Base-by-base conservation (phyloP, 116 monocot genomes). In the Iris pallida region DNA sequence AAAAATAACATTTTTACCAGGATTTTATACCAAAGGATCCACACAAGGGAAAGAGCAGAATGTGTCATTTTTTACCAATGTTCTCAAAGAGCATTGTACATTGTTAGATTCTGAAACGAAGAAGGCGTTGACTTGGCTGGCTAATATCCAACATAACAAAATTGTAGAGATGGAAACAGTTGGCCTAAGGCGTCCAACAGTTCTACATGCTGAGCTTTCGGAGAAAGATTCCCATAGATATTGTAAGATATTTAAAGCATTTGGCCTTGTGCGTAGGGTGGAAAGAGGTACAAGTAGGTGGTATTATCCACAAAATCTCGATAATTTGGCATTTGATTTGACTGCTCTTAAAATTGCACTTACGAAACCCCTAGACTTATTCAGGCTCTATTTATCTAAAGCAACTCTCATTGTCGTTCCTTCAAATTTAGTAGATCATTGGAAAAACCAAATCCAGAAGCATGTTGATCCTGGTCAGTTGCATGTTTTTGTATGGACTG, bases 391-490 rank as follows among this genome's bases (percentile, higher is more conserved):
- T 81, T 75, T 97, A 57, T 97, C 97, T 66, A 76, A 74, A 56
- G 92, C 97, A 71, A 92, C 97, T 16, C 76, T 97, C 3, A 76
- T 97, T 65, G 77, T 97, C 18, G 97, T 97, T 41, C 97, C 97
- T 9, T 75, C 92, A 66, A 92, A 97, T 78, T 79, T 97, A 66
- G 76, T 97, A 59, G 97, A 92, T 43, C 97, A 97, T 55, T 97
- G 97, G 97, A 92, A 79, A 78, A 87, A 76, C 57, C 97, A 97
- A 74, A 87, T 97, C 51, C 69, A 87, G 64, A 86, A 80, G 60
- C 88, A 89, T 80, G 76, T 87, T 11, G 44, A 53, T 5, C 84
- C 87, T 61, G 92, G 85, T 14, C 85, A 83, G 51, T 68, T 97
- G 41, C 80, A 70, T 16, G 81, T 97, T 73, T 89, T 64, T 70